These are phyloP conservation scores for Apiospora kogelbergensis DNA, from an alignment of 2,329 filamentous ascomycete genomes.

Conservation along the genomic window DNA sequence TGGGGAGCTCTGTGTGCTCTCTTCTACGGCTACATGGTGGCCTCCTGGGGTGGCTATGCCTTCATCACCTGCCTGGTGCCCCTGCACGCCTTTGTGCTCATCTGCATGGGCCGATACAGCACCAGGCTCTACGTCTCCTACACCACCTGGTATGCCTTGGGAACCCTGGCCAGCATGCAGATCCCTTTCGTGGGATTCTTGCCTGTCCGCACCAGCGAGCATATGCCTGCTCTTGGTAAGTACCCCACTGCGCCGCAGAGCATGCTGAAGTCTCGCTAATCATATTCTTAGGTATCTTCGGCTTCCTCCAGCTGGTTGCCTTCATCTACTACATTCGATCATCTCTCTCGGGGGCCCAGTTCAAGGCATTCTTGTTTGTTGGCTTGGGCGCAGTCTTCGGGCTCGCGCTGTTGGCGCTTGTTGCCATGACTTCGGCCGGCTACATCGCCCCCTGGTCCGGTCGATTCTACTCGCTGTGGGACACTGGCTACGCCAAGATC, in stretches of 20 bases:
- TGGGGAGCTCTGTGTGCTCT: conserved; percentile 94
- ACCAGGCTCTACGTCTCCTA: conserved; percentile 93
- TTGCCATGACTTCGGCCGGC: conserved; percentile 83
- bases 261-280: not conserved
- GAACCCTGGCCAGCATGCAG: conserved; percentile 97
- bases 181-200: conserved; percentile 98
- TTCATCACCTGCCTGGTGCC: conserved; percentile 98
- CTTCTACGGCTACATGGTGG: conserved; percentile 99
- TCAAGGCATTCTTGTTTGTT: conserved; percentile 82
- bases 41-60: conserved; percentile 98
- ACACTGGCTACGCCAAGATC: conserved; percentile 97
- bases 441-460: conserved; percentile 97
- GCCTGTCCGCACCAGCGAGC: conserved; percentile 94
- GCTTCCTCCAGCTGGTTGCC: conserved; percentile 87
- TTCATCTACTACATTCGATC: conserved; percentile 88
- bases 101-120: conserved; percentile 97
- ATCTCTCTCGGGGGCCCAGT: conserved; percentile 89
- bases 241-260: conserved; percentile 12
- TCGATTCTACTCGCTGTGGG: conserved; percentile 99
- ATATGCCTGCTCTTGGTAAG: conserved; percentile 93
- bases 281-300: conserved; percentile 73
- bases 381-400: conserved; percentile 74
- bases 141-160: conserved; percentile 96
- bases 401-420: conserved; percentile 63
- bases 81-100: conserved; percentile 87